Conservation (phyloP, 495 filamentous ascomycete genomes). For the Echria macrotheca region DNA sequence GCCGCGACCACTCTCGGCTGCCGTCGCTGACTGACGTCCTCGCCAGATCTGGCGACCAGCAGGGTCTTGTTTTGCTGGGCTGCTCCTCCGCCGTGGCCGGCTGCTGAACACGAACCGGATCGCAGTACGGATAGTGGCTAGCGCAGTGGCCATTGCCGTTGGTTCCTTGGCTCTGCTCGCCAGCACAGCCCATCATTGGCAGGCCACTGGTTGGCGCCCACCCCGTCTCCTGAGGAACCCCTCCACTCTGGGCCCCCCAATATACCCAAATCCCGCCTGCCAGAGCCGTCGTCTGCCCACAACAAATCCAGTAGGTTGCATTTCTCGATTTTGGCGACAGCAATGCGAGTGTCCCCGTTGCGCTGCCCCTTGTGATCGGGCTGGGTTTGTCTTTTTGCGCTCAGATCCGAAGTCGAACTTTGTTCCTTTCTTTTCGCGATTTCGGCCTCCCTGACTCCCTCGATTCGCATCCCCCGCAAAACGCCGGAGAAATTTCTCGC, state of each 20-base stretch:
- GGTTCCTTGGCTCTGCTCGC: slow-evolving; percentile 5
- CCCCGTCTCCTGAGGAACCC: slow-evolving; percentile 25
- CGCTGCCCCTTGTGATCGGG: slow-evolving; percentile 1
- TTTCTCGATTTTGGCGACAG: slow-evolving; percentile 8
- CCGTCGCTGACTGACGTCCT: not conserved
- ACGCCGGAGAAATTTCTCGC: not conserved
- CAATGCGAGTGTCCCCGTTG: slow-evolving; percentile 9
- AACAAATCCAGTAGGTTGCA: slow-evolving; percentile 25
- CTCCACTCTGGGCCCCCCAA: slow-evolving; percentile 15
- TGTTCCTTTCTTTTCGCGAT: not conserved
- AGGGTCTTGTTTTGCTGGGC: not conserved
- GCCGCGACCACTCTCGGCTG: not conserved
- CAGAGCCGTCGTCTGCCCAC: slow-evolving; percentile 10
- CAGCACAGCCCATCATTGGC: slow-evolving; percentile 11
- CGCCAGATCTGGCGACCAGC: not conserved
- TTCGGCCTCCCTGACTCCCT: not conserved
- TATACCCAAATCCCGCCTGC: slow-evolving; percentile 18
- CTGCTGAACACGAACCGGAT: slow-evolving; percentile 11
- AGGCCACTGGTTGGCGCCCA: slow-evolving; percentile 9
- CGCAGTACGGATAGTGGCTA: slow-evolving; percentile 4
- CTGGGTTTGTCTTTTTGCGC: not conserved
- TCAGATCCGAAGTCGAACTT: not conserved
- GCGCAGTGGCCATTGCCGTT: slow-evolving; percentile 4
- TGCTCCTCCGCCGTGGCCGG: not conserved
- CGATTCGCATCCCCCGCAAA: not conserved